Evolutionary conservation across 2,329 filamentous ascomycete species (phyloP), one percentile per base, ranked within the genome.

Genomic region (Aspergillus sergii): DNA sequence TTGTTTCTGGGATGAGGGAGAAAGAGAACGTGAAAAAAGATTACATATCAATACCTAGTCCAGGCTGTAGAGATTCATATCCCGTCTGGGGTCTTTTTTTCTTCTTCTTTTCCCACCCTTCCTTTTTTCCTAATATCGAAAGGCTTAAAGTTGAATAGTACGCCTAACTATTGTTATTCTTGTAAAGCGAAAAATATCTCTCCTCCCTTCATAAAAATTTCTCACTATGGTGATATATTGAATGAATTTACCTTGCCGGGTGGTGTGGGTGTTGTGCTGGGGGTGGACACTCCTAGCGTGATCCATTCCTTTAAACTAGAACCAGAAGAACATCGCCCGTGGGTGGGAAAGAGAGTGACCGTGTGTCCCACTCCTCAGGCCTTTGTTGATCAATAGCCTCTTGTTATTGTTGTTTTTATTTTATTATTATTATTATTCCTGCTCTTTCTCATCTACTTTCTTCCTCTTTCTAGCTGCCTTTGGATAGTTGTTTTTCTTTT

Each of bases 271-370:
- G 51, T 32, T 58, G 58, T 62, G 60, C 48, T 62, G 60, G 56
- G 60, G 60, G 60, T 58, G 56, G 56, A 23, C 46, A 58, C 60
- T 60, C 67, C 67, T 69, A 68, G 67, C 67, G 59, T 68, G 60
- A 62, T 63, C 63, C 67, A 68, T 69, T 68, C 62, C 64, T 66
- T 67, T 60, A 60, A 61, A 65, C 61, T 64, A 60, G 60, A 65
- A 60, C 65, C 59, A 67, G 66, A 61, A 55, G 61, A 64, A 59
- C 46, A 51, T 64, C 58, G 56, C 58, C 62, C 62, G 54, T 65
- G 57, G 62, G 56, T 59, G 64, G 57, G 45, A 60, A 64, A 62
- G 51, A 60, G 57, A 61, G 64, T 61, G 57, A 55, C 59, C 56
- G 59, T 57, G 54, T 50, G 67, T 68, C 64, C 67, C 67, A 65